Base-by-base conservation (phyloP, 164 flowering plant genomes). In the Berberis thunbergii region DNA sequence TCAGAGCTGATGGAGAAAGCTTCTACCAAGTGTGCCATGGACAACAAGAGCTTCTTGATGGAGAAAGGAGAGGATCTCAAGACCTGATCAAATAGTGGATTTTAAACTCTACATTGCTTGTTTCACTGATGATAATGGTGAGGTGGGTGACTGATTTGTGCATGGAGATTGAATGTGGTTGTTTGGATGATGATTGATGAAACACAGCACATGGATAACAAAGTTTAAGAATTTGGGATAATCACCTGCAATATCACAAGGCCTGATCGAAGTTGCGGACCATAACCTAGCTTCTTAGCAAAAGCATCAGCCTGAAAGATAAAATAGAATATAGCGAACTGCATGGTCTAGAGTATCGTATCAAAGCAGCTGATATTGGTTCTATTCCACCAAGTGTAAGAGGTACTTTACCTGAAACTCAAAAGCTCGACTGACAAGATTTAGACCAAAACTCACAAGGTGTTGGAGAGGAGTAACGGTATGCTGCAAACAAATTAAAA, bases 241-340 rank as follows among this genome's bases (percentile, higher is more conserved):
- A 11, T 58, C 45, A 91, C 99, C 96, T 95, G 99, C 63, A 95
- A 76, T 70, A 88, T 95, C 65, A 95, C 90, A 61, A 95, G 95
- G 60, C 80, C 98, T 57, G 92, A 80, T 62, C 89, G 81, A 60
- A 91, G 96, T 54, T 80, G 54, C 1, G 70, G n/a, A 0, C 79
- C 73, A 76, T 86, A 89, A 41, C 97, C 98, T 70, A 91, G 96
- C 74, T 88, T 89, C 82, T 83, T 83, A 11, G 97, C 97, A 77
- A 95, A 95, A 59, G 96, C 94, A 83, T 91, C 97, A 69, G 97
- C 99, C 99, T 94, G 65, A 58, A 76, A 46, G 54, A 68, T 5
- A 54, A 4, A 54, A 48, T 5, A 46, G 5, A 45, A 12, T 60
- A 48, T 12, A 59, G 45, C 6, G 64, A 26, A 26, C 26, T 26